A percentile compares a stretch with the other conserved stretches of the same genome.
These are phyloP conservation scores for Diaporthe longicolla DNA, from an alignment of 2,329 filamentous ascomycete species.

Conservation along the genomic window DNA sequence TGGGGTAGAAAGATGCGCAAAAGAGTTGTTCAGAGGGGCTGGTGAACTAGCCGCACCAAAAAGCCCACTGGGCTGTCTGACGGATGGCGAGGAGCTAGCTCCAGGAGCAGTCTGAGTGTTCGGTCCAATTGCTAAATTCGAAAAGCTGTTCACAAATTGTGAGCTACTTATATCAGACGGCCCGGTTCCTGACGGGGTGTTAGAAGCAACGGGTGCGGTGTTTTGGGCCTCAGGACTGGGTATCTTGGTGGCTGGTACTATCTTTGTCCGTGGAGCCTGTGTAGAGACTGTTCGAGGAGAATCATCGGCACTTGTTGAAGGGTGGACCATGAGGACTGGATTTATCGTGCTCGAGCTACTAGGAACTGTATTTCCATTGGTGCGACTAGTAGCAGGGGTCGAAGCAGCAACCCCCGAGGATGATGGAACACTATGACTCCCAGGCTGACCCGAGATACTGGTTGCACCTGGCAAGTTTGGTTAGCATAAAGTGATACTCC, in stretches of 20 bases:
- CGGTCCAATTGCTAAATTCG: background rate
- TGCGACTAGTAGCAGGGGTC: background rate
- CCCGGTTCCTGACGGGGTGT: background rate
- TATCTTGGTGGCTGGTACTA: background rate
- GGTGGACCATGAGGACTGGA: too few species aligned
- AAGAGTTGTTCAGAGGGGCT: too few species aligned
- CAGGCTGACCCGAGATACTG: background rate
- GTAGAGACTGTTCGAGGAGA: too few species aligned
- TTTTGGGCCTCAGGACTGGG: background rate
- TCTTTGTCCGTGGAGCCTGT: too few species aligned
- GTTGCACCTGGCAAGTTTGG: background rate
- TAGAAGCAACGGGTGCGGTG: background rate
- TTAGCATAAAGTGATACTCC: background rate
- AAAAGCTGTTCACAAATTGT: background rate
- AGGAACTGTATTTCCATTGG: background rate
- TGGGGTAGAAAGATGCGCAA: too few species aligned
- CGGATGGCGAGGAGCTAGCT: background rate
- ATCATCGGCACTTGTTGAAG: too few species aligned
- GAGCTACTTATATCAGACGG: background rate
- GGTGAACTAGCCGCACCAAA: background rate
- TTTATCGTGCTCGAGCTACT: too few species aligned
- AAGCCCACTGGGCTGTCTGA: background rate
- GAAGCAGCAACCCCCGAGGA: background rate
- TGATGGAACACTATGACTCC: background rate
- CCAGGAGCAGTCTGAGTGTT: background rate